Evolutionary conservation across 345 rosid genomes (phyloP), one percentile per base, ranked within the genome.

Genomic region (Eucalyptus erythrocorys): DNA sequence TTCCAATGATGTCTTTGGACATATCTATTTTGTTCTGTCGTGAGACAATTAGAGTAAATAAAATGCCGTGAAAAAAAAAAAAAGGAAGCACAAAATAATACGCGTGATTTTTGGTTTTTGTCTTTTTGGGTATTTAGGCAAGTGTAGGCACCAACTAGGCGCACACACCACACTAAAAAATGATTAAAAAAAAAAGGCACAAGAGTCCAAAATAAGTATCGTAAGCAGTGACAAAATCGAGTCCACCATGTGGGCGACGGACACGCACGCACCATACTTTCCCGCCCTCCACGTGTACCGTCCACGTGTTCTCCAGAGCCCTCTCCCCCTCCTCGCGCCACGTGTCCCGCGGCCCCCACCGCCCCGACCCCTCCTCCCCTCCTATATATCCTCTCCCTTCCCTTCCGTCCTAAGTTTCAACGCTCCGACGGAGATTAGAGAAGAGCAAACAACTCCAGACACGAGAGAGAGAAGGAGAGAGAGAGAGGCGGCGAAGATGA

Each of bases 201-300:
- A 49, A 90, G 88, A 34, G 93, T 95, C 99, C 99, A 95, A 96
- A 94, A 92, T 51, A 87, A 66, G 86, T 90, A 92, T 66, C 94
- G 99, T 93, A 97, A 94, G 99, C 99, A 91, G 87, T 97, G 99
- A 97, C 98, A 92, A 93, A 96, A 96, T 92, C 93, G 84, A 43
- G 89, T 27, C 43, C 50, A 27, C 87, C 86, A 85, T 86, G 91
- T 90, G 94, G 91, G 90, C 90, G 76, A 43, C 88, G 87, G 85
- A 76, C 93, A 91, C 93, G 93, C 96, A 88, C 91, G 91, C 92
- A n/a, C 87, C 45, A 45, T 84, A 89, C 93, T 90, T 93, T 89
- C 34, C 9, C 10, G 48, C 42, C 76, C 34, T 91, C 90, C 98
- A 96, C 99, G 99, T 94, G 95, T 94, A 92, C 89, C 42, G 48